Conservation (phyloP, 73 alveolate species). For the Chromera velia region DNA sequence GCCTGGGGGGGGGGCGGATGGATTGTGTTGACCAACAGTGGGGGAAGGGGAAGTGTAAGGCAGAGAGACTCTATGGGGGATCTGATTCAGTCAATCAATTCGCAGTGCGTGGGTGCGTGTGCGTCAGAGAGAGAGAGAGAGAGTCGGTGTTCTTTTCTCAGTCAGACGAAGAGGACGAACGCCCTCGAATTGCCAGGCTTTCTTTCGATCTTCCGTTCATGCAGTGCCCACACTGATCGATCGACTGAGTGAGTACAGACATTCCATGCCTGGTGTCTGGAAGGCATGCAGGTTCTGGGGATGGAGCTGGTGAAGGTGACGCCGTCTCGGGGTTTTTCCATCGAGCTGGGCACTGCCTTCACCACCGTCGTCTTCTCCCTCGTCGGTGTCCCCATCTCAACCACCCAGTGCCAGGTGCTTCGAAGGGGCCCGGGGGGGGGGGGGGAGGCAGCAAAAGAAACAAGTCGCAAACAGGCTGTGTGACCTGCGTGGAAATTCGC, state of each 20-base stretch:
- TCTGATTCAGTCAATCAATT: too few relatives aligned
- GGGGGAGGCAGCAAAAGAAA: not conserved
- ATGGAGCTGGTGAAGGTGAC: not conserved
- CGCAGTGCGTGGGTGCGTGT: not conserved
- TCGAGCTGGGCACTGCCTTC: constrained; percentile 14
- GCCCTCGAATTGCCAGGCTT: too few relatives aligned
- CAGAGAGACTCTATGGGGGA: too few relatives aligned
- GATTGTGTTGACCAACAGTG: not conserved
- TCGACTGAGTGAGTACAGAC: too few relatives aligned
- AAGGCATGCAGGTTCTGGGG: not conserved
- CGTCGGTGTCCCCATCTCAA: constrained; percentile 22
- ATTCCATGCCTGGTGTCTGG: too few relatives aligned
- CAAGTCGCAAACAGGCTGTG: not conserved
- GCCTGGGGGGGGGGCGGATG: too few relatives aligned
- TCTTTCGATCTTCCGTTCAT: too few relatives aligned
- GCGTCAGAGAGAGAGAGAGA: too few relatives aligned
- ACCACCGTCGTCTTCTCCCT: constrained; percentile 9
- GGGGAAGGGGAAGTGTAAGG: not conserved
- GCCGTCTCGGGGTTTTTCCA: constrained; percentile 13
- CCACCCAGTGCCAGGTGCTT: constrained; percentile 39
- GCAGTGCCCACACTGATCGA: too few relatives aligned
- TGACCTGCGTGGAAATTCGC: too few relatives aligned
- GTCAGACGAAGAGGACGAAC: too few relatives aligned
- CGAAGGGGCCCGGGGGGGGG: constrained; percentile 23
- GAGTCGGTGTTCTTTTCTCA: too few relatives aligned